Base-by-base conservation (phyloP, 495 filamentous ascomycete genomes). In the Xylaria curta region DNA sequence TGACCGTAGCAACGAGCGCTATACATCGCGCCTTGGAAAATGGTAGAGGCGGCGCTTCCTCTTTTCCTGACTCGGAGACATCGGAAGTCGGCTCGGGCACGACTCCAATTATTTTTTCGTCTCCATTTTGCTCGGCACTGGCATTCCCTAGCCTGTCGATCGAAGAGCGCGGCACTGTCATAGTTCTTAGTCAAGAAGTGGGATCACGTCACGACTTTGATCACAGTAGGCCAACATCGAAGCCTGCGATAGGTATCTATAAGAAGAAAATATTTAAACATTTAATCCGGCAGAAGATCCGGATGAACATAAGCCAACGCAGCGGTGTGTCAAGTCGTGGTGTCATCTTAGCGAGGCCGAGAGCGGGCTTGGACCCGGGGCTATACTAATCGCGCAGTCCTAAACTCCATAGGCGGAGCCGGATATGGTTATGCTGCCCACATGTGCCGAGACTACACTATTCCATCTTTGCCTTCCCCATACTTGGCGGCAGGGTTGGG, bases 11-110 rank as follows among this genome's bases (percentile, higher is more conserved):
- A 10, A 85, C 84, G 5, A 86, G 76, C 46, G 80, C 83, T 40
- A 86, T 85, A 67, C 83, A 84, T 44, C 82, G 77, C 24, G 81
- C 84, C 73, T 81, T 84, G 4, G 83, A 85, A 36, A 85, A 81
- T 0, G 84, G 80, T 17, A 85, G 74, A 19, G 28, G 38, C 10
- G 75, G 42, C 4, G 59, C 21, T n/a, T 60, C 72, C 3, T 72
- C 72, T 26, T 70, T 72, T 38, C 70, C 73, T 7, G 54, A 56
- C 13, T 69, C 73, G 68, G 68, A 49, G 68, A 61, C 58, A 63
- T 70, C 68, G 54, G 68, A 62, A n/a, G 26, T 62, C 68, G 68
- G 44, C 42, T 62, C 68, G 31, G 42, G 17, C 13, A 38, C 21
- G 10, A 26, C 65, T 24, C 47, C 65, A 28, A 42, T 21, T 4